Percentiles rank a stretch among this genome's conserved stretches.
Conservation (phyloP, 441 rosid genomes). For the Dalechampia spathulata region DNA sequence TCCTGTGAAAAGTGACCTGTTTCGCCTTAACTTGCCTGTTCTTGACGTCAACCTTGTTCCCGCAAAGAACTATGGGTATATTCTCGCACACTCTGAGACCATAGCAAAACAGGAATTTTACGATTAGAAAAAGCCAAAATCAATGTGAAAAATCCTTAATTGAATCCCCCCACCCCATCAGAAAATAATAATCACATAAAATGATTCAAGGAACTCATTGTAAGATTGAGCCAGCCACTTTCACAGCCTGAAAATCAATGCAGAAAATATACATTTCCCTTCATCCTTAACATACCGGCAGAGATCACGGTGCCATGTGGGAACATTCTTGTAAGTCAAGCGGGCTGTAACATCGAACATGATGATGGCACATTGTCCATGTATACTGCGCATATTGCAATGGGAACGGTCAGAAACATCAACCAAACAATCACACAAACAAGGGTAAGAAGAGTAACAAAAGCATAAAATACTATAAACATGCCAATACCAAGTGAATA, state of each 20-base stretch:
- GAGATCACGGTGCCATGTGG: conserved; percentile 88
- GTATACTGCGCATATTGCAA: conserved; percentile 45
- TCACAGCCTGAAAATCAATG: not conserved
- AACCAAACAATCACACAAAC: not conserved
- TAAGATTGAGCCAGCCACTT: too few species aligned
- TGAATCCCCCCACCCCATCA: too few species aligned
- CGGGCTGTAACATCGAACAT: conserved; percentile 86
- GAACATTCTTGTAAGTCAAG: conserved; percentile 67
- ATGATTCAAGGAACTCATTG: too few species aligned
- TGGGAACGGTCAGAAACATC: not conserved
- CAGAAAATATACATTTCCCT: not conserved
- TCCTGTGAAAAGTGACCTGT: conserved; percentile 79
- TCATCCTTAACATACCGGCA: conserved; percentile 36
- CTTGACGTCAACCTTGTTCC: conserved; percentile 79
- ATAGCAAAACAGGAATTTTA: not conserved
- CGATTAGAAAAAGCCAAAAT: not conserved
- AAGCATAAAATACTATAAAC: too few species aligned
- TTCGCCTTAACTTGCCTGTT: conserved; percentile 89
- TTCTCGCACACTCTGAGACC: conserved; percentile 63
- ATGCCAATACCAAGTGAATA: too few species aligned
- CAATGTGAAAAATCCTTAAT: not conserved
- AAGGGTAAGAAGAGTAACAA: too few species aligned
- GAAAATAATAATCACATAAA: too few species aligned
- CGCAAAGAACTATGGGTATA: conserved; percentile 68
- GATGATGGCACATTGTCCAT: conserved; percentile 84